Conservation (phyloP, 768 basidiomycete species). For the Holtermanniella nyarrowii region DNA sequence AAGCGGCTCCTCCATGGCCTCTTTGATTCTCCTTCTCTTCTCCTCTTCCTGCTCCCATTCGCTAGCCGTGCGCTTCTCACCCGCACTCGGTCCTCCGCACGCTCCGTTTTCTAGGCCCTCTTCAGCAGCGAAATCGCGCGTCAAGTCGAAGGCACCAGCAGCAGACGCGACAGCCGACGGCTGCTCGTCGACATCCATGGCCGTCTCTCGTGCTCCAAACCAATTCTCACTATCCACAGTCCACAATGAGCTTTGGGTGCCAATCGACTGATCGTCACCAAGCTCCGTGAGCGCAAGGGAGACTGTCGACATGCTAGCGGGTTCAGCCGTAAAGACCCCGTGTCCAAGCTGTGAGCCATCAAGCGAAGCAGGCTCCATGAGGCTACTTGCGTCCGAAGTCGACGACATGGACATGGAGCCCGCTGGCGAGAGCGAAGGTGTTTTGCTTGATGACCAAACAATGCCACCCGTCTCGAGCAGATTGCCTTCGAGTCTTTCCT, state of each 20-base stretch:
- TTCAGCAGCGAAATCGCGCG: neutral
- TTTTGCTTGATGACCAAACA: constrained; percentile 14
- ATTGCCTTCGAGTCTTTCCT: constrained; percentile 26
- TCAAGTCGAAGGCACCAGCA: neutral
- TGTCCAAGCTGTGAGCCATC: neutral
- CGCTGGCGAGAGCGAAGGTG: neutral
- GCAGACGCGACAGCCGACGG: neutral
- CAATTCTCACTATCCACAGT: neutral
- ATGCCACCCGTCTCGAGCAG: constrained; percentile 8
- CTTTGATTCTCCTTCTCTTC: constrained; percentile 25
- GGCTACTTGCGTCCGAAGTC: neutral
- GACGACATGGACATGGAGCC: neutral
- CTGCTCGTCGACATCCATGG: neutral
- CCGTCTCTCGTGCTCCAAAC: neutral
- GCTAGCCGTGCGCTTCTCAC: neutral
- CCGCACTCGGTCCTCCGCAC: neutral
- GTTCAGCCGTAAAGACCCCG: neutral
- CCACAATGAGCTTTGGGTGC: neutral
- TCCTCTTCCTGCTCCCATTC: constrained; percentile 19
- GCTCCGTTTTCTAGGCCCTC: neutral
- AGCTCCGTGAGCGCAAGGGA: neutral
- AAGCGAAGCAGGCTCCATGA: neutral
- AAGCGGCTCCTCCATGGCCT: constrained; percentile 29
- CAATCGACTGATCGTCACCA: neutral
- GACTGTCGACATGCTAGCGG: constrained; percentile 7